Percentiles rank a stretch among this genome's conserved stretches.
Evolutionary conservation across 2,329 filamentous ascomycete genomes (phyloP).

Genomic region (Colletotrichum brevisporum): DNA sequence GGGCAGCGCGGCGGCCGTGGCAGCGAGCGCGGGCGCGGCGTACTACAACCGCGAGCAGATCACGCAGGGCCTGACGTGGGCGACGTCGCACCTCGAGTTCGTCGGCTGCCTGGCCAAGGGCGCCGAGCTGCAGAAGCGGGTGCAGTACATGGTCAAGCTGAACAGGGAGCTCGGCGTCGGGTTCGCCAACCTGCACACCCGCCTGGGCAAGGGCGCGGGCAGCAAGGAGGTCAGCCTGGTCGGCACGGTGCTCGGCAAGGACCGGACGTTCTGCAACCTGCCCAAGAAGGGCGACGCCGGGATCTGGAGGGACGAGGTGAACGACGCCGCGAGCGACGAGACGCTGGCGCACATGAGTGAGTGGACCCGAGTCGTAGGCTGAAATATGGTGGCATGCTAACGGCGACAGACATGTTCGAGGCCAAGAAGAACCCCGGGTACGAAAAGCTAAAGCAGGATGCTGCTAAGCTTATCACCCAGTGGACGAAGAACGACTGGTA

Average conservation of each 20-base stretch:
- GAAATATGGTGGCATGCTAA: slow-evolving; percentile 27
- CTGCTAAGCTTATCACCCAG: slow-evolving; percentile 73
- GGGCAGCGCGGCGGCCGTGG: slow-evolving; percentile 85
- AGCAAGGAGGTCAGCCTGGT: slow-evolving; percentile 67
- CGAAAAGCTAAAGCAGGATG: slow-evolving; percentile 74
- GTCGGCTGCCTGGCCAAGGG: slow-evolving; percentile 89
- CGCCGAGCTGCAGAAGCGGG: slow-evolving; percentile 83
- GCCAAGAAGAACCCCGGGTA: slow-evolving; percentile 81
- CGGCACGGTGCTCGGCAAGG: slow-evolving; percentile 72
- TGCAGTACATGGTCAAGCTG: slow-evolving; percentile 77
- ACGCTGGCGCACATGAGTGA: slow-evolving; percentile 82
- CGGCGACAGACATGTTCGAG: slow-evolving; percentile 76
- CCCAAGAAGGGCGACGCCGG: slow-evolving; percentile 69
- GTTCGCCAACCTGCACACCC: slow-evolving; percentile 90
- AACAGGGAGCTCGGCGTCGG: slow-evolving; percentile 77
- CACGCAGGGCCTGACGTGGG: slow-evolving; percentile 83
- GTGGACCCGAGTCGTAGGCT: slow-evolving; percentile 46
- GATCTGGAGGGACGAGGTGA: slow-evolving; percentile 79
- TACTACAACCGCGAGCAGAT: slow-evolving; percentile 89
- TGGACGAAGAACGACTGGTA: slow-evolving; percentile 81
- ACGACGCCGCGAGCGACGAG: slow-evolving; percentile 85
- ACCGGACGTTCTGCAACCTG: slow-evolving; percentile 91
- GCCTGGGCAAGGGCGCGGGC: slow-evolving; percentile 78
- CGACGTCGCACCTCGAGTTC: slow-evolving; percentile 91
- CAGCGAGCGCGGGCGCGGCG: slow-evolving; percentile 85